Evolutionary conservation across 2,329 filamentous ascomycete species (phyloP), one percentile per base, ranked within the genome.

Genomic region (Thielaviopsis euricoi): DNA sequence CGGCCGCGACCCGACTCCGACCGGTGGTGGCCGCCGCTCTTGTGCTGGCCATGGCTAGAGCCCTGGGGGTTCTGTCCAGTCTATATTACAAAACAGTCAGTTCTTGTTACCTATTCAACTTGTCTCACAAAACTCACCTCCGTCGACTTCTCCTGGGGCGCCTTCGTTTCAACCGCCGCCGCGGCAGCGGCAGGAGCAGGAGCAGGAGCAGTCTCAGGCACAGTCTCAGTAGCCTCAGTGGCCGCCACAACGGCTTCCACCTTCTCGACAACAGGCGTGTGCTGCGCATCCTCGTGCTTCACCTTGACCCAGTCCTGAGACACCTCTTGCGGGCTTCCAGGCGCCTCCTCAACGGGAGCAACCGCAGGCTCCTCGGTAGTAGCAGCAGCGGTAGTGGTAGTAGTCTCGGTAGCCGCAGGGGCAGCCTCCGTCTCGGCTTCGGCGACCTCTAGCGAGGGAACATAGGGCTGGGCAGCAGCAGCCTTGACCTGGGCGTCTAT

Each of bases 21-120:
- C n/a, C 54, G 50, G 22, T 56, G 50, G 22, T 56, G 54, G 13
- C 50, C 54, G 40, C 50, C 43, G 26, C 29, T 59, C 68, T 79
- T 79, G 65, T 80, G 79, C 65, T 80, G 80, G 12, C 89, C 85
- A 65, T 85, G 81, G 60, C 85, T 82, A 75, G 89, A 89, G 23
- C 85, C 86, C 84, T 74, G 43, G 19, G 37, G 48, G 21, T 26
- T 40, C 21, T 59, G 81, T 58, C 85, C 81, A 55, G 87, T 33
- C 29, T 33, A 33, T 81, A 51, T 63, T 87, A 83, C 19, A 52
- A 25, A 25, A 23, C 48, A n/a, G 48, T 51, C 23, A 22, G 22
- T 2, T 52, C 23, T 5, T 29, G 46, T 43, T 15, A 15, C 15
- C 13, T 5, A 17, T 15, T 43, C 10, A 2, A 43, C 37, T 17